Base-by-base conservation (phyloP, 306 rosid species). In the Prunus fruticosa region DNA sequence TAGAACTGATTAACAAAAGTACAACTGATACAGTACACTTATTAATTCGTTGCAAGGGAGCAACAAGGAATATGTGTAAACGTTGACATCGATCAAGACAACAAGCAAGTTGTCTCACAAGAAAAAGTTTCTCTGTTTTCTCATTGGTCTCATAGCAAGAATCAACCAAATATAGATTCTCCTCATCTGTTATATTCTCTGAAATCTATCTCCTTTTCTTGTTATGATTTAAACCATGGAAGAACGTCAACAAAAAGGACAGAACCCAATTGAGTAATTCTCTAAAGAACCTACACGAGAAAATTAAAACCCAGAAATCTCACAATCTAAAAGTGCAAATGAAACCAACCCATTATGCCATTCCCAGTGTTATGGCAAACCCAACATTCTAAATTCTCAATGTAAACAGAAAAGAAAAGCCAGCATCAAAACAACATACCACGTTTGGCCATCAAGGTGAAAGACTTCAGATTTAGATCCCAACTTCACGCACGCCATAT, bases 401-500 rank as follows among this genome's bases (percentile, higher is more conserved):
- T n/a, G 64, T 30, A 61, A 41, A 58, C 75, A 60, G 43, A 11
- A 66, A 43, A 6, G 53, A 54, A 84, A 27, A 47, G 2, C 53
- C 69, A 77, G 53, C 63, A 52, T 10, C 49, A 41, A 57, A 79
- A 63, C 6, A 45, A 67, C 85, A 53, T 1, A 93, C 98, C 98
- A 93, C 67, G 88, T 74, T 58, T 85, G 78, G 71, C 88, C 93
- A 81, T 87, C 92, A 28, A 80, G 89, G 81, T 74, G 71, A 83
- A 93, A 91, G 74, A 83, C 85, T 61, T 93, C 96, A 45, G 91
- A 84, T 77, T 93, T 93, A 54, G 97, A 91, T 67, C 98, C 98
- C 79, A 93, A 79, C 86, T 87, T 93, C 85, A 88, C 56, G 82
- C 81, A 86, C 28, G 91, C 96, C 98, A 93, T 91, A 38, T 61